Conservation (phyloP, 2,329 filamentous ascomycete species). For the Aureobasidium sp. region DNA sequence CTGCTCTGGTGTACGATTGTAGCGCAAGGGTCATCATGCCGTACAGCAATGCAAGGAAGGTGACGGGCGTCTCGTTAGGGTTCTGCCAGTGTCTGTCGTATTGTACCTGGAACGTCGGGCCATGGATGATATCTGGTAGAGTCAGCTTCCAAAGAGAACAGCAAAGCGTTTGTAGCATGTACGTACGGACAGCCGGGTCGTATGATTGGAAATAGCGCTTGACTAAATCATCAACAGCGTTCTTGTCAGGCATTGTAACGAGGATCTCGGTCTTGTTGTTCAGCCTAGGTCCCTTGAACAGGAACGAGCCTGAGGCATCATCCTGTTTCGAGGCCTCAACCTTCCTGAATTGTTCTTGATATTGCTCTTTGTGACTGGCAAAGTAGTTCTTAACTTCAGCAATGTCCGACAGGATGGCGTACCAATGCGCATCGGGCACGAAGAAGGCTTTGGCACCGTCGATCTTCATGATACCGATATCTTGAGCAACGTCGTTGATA, state of each 20-base stretch:
- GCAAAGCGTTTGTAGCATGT: neutral
- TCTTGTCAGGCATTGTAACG: conserved; percentile 69
- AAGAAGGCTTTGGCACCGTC: conserved; percentile 43
- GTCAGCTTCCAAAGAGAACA: neutral
- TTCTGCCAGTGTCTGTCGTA: conserved; percentile 64
- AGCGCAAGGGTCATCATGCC: conserved; percentile 69
- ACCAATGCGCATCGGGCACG: conserved; percentile 47
- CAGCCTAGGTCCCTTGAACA: conserved; percentile 65
- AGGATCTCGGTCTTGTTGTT: conserved; percentile 71
- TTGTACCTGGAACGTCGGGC: conserved; percentile 73
- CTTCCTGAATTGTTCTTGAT: conserved; percentile 72
- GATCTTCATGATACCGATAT: conserved; percentile 47
- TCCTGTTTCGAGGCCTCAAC: conserved; percentile 60
- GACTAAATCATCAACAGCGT: conserved; percentile 76
- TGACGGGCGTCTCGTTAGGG: conserved; percentile 63
- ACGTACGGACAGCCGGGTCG: conserved; percentile 55
- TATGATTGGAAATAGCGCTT: conserved; percentile 85
- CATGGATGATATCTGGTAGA: conserved; percentile 41
- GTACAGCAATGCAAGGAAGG: conserved; percentile 73
- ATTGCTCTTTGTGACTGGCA: conserved; percentile 74
- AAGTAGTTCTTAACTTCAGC: conserved; percentile 93
- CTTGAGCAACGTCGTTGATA: conserved; percentile 46
- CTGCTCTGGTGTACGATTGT: conserved; percentile 70
- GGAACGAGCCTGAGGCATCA: conserved; percentile 63
- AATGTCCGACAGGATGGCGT: conserved; percentile 53